phyloP scores from a whole-genome alignment of 148 eudicot genomes.

The Diospyros lotus region DNA sequence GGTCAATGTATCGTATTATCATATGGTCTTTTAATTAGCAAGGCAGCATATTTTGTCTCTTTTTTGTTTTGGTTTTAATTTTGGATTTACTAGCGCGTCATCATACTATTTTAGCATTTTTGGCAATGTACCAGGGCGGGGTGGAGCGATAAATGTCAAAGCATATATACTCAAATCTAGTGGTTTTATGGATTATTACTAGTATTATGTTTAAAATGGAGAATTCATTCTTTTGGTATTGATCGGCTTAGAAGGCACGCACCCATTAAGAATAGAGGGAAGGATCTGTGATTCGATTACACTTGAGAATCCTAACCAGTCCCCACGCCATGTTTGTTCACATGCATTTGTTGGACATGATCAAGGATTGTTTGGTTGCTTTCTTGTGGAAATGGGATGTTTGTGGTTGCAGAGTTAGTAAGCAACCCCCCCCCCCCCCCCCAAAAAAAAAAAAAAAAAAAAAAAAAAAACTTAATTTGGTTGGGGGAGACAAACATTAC shows the following conservation, averaged over 20 bases:
- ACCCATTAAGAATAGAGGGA: background rate
- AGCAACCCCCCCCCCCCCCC: too few species aligned
- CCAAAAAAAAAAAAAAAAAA: too few species aligned
- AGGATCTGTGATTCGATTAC: background rate
- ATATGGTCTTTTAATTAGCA: too few species aligned
- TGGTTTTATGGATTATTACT: background rate
- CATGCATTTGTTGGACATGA: slow-evolving; percentile 7
- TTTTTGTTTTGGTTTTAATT: too few species aligned
- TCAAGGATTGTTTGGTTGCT: slow-evolving; percentile 2
- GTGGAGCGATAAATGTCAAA: too few species aligned
- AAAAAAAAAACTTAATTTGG: background rate
- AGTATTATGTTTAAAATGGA: background rate
- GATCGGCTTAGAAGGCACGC: slow-evolving; percentile 8
- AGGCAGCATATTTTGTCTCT: too few species aligned
- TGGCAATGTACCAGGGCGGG: too few species aligned
- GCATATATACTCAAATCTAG: too few species aligned
- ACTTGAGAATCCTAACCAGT: background rate
- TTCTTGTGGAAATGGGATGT: slow-evolving; percentile 2
- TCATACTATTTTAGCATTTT: too few species aligned
- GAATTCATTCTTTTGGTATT: background rate
- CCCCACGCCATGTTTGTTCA: slow-evolving; percentile 13
- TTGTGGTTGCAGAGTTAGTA: slow-evolving; percentile 7
- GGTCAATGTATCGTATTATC: too few species aligned
- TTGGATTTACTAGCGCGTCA: too few species aligned
- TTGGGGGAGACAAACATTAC: background rate